Evolutionary conservation across 2,329 filamentous ascomycete genomes (phyloP), one percentile per base, ranked within the genome.

Genomic region (Diaporthe sp.): DNA sequence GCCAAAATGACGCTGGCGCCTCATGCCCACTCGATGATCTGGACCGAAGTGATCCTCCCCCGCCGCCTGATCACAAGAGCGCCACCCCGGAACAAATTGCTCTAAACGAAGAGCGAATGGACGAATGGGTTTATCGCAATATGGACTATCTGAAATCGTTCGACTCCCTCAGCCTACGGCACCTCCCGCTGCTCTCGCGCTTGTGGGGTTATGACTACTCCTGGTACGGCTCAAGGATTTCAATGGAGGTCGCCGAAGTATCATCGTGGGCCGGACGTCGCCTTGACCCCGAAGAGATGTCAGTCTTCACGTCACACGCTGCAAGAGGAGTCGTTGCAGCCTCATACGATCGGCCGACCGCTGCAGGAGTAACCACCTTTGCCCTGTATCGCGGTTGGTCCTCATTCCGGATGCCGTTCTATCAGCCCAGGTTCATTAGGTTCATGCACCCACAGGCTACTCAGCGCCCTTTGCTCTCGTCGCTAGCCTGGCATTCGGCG

Each of bases 391-490:
- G 51, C 8, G 72, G 72, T n/a, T 65, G 51, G 25, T 53, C 51
- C n/a, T 58, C 72, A 4, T 74, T 46, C 37, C 39, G 72, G 6
- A 58, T 74, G 61, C 61, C 72, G 12, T 74, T 74, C 28, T 74
- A 74, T 22, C 61, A 74, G 61, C 72, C 72, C 22, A 68, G 39
- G 13, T 74, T 70, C 19, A 65, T 37, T 15, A 42, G 10, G 19
- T 58, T 68, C 25, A 28, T 44, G n/a, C 72, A 74, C 51, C 72
- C 61, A 34, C 51, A 70, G 37, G 42, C 44, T 62, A 60, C 49
- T 55, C 25, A 10, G 8, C 72, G 51, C 22, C 72, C 51, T 31
- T 68, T 49, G 13, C 22, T 74, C 12, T 22, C 61, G 10, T 70
- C 28, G 4, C 13, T 74, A 9, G 42, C 15, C 25, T 74, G 72